Base-by-base conservation (phyloP, 23 red algal genomes). In the Gracilariopsis chorda region DNA sequence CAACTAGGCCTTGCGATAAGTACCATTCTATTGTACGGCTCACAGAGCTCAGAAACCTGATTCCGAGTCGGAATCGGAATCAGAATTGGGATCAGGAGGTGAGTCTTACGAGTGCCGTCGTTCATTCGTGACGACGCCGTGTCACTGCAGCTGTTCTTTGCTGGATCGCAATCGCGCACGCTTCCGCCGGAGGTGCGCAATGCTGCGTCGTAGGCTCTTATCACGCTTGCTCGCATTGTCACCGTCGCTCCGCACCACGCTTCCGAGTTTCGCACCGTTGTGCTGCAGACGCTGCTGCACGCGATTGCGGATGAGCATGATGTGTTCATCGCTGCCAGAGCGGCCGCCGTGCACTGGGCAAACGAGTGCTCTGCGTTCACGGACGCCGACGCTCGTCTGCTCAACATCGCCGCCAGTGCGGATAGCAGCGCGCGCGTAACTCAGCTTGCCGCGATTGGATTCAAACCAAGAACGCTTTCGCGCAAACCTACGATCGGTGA, bases 271-370 rank as follows among this genome's bases (percentile, higher is more conserved):
- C 48, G 72, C 6, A 34, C 29, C 1, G 17, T 25, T 7, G 36
- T 77, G 56, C 55, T 94, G 3, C 4, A 55, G 35, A 62, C 73
- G 12, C 45, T 94, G 14, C 52, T 70, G 53, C 44, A 39, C 3
- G 77, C 73, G 11, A 43, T 91, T 24, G 44, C 7, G 43, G 77
- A 81, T 51, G 29, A 62, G 16, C 24, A 77, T 25, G 91, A 76
- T 23, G 20, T 80, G 29, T 39, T 70, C 46, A 44, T 52, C 13
- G 34, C 81, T 21, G 91, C 80, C 0, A 60, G 91, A 24, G 42
- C 67, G 19, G 91, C 91, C 40, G 80, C 80, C 41, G 81, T 94
- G 51, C 71, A 79, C 48, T 94, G 91, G 91, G 91, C 82, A 13
- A 91, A 91, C 40, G 88, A 82, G 28, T 91, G 88, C 37, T 91